Conservation (phyloP, 2,329 filamentous ascomycete species). For the Colletotrichum musae region DNA sequence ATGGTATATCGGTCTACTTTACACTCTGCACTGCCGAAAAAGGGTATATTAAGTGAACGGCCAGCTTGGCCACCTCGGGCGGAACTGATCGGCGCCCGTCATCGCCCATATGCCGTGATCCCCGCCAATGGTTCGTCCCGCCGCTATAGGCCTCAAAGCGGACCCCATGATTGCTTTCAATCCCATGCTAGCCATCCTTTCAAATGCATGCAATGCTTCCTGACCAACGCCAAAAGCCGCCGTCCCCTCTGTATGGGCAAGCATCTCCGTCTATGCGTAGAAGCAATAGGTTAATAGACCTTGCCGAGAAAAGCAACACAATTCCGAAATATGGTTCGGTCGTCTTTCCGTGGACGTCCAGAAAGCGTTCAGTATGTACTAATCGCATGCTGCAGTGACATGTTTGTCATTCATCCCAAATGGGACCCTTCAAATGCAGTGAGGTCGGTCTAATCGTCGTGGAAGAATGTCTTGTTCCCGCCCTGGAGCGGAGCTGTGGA, state of each 20-base stretch:
- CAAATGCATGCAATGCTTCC: slow-evolving; percentile 41
- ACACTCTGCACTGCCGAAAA: slow-evolving; percentile 23
- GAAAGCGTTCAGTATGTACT: too few relatives aligned
- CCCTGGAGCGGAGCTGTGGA: slow-evolving; percentile 67
- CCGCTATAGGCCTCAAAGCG: slow-evolving; percentile 26
- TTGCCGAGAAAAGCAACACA: neutral
- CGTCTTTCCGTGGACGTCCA: too few relatives aligned
- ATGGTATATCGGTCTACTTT: slow-evolving; percentile 34
- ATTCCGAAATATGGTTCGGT: neutral
- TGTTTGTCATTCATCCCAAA: too few relatives aligned
- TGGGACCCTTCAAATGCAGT: neutral
- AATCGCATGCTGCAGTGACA: too few relatives aligned
- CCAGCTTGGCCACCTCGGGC: slow-evolving; percentile 12
- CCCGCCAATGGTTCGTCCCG: slow-evolving; percentile 10
- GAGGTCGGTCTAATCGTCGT: slow-evolving; percentile 55
- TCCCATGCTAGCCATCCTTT: slow-evolving; percentile 34
- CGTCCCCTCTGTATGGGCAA: slow-evolving; percentile 3
- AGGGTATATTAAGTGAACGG: slow-evolving; percentile 38
- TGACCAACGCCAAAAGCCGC: slow-evolving; percentile 38
- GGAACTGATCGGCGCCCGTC: slow-evolving; percentile 10
- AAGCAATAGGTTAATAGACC: neutral
- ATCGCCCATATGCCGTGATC: slow-evolving; percentile 18
- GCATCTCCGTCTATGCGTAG: slow-evolving; percentile 20
- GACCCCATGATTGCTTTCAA: slow-evolving; percentile 35
- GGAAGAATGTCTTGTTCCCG: slow-evolving; percentile 65